Evolutionary conservation across 2,329 filamentous ascomycete genomes (phyloP), one percentile per base, ranked within the genome.

Genomic region (Ceratocystis cacaofunesta): DNA sequence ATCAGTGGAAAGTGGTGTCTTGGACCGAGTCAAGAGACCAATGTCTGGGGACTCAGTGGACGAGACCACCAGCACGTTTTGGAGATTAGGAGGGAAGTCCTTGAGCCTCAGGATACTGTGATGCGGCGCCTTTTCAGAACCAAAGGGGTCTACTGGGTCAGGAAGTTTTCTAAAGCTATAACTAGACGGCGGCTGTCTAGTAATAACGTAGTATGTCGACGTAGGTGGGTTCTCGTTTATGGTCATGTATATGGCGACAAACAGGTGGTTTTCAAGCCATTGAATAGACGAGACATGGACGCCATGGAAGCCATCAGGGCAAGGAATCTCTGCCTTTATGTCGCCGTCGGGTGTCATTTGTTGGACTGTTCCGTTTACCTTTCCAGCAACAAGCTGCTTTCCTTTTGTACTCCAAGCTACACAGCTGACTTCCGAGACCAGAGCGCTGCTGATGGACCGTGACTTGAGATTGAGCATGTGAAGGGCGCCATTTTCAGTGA

Each of bases 391-490:
- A 55, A 99, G 79, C 73, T 97, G 92, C 74, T 96, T 99, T 60
- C 94, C 94, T 73, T 87, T 90, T 68, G 85, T 87, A 74, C 94
- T 99, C 94, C 95, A 99, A 65, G 89, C 87, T 5, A 90, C 82
- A 71, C 88, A 94, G 72, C 86, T 91, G 32, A 95, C 92, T 61
- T 88, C 86, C 32, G 82, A 79, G 71, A 86, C 89, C 69, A 95
- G 78, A 0, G 71, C 78, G 69, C 77, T 81, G 43, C 89, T 89
- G 69, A 84, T 84, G 22, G 79, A 79, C 61, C 82, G 80, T 46
- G 86, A 82, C 71, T 87, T 86, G 67, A 99, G 75, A 73, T 96
- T 89, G 6, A 89, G 89, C 74, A 99, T 85, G 72, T 92, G 78
- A 19, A 99, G 80, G 70, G 92, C 89, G 15, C 94, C 94, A 66